Conservation (phyloP, 371 early-diverging fungal genomes). For the Apophysomyces sp. region DNA sequence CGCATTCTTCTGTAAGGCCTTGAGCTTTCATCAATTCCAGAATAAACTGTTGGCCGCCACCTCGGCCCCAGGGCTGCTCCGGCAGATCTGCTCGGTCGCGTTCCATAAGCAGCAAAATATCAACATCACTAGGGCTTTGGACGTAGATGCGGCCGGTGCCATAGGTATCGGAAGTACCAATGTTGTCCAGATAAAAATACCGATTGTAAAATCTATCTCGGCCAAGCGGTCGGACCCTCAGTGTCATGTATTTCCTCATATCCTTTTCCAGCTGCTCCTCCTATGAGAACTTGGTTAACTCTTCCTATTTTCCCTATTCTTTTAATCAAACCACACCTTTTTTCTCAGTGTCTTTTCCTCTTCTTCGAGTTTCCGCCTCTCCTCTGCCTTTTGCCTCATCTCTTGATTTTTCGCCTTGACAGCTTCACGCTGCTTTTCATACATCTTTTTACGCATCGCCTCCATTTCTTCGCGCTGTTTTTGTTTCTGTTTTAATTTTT, state of each 20-base stretch:
- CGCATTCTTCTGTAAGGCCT: slow-evolving; percentile 37
- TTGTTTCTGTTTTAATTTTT: slow-evolving; percentile 50
- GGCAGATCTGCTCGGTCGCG: slow-evolving; percentile 29
- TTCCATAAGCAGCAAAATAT: slow-evolving; percentile 48
- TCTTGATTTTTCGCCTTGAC: slow-evolving; percentile 48
- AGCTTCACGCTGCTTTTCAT: slow-evolving; percentile 44
- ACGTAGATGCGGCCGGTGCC: slow-evolving; percentile 68
- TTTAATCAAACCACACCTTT: slow-evolving; percentile 20
- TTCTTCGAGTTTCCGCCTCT: slow-evolving; percentile 51
- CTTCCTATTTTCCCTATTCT: not conserved
- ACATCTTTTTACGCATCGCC: slow-evolving; percentile 31
- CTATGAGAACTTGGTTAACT: slow-evolving; percentile 8
- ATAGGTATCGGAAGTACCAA: slow-evolving; percentile 57
- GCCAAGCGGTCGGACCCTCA: slow-evolving; percentile 75
- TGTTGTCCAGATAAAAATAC: slow-evolving; percentile 84
- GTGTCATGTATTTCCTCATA: slow-evolving; percentile 57
- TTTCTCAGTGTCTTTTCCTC: slow-evolving; percentile 45
- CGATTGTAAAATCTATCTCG: slow-evolving; percentile 81
- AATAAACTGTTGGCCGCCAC: slow-evolving; percentile 40
- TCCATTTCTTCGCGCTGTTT: slow-evolving; percentile 51
- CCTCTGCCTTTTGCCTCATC: slow-evolving; percentile 43
- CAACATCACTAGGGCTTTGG: slow-evolving; percentile 54
- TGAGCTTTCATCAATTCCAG: slow-evolving; percentile 43
- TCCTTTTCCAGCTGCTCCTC: slow-evolving; percentile 68
- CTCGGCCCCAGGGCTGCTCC: slow-evolving; percentile 40